Percentiles rank a stretch among this genome's conserved stretches.
These are phyloP conservation scores for Cutaneotrichosporon mucoides DNA, from an alignment of 1,284 basidiomycete genomes.

Conservation along the genomic window DNA sequence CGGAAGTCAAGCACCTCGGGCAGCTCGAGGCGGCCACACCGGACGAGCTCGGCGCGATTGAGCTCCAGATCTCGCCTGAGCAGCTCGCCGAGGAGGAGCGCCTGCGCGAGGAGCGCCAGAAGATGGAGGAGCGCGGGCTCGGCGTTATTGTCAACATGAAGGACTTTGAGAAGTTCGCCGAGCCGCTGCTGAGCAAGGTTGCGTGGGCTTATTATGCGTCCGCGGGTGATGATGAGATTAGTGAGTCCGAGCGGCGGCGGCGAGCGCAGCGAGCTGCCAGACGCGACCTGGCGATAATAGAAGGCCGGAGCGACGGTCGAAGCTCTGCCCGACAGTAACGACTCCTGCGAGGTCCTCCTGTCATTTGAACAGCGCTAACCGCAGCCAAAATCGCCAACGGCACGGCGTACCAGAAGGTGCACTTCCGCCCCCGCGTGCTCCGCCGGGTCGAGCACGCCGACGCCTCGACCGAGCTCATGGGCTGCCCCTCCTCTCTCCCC, in stretches of 20 bases:
- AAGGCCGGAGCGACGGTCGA: too few species aligned
- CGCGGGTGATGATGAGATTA: constrained; percentile 72
- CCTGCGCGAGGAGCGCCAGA: constrained; percentile 27
- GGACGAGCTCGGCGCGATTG: constrained; percentile 33
- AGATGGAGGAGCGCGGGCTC: constrained; percentile 39
- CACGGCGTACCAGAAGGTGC: constrained; percentile 70
- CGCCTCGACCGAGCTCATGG: constrained; percentile 71
- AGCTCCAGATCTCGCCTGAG: constrained; percentile 36
- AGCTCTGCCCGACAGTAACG: too few species aligned
- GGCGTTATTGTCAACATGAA: constrained; percentile 43
- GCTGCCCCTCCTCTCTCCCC: constrained; percentile 67
- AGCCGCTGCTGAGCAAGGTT: constrained; percentile 64
- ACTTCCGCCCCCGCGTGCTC: constrained; percentile 77
- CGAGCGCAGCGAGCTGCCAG: too few species aligned
- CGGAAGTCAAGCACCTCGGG: constrained; percentile 33
- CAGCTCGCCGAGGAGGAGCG: constrained; percentile 38
- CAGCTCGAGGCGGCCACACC: constrained; percentile 20
- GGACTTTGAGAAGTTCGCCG: constrained; percentile 54
- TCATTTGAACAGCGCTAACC: background rate
- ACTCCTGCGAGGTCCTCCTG: too few species aligned
- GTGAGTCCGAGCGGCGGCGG: constrained; percentile 56
- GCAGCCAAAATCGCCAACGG: constrained; percentile 59
- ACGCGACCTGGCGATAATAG: too few species aligned
- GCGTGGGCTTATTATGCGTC: constrained; percentile 77
- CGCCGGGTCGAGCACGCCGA: constrained; percentile 65